Evolutionary conservation across 2,329 filamentous ascomycete species (phyloP).

Genomic region (Dactylellina drechsleri): DNA sequence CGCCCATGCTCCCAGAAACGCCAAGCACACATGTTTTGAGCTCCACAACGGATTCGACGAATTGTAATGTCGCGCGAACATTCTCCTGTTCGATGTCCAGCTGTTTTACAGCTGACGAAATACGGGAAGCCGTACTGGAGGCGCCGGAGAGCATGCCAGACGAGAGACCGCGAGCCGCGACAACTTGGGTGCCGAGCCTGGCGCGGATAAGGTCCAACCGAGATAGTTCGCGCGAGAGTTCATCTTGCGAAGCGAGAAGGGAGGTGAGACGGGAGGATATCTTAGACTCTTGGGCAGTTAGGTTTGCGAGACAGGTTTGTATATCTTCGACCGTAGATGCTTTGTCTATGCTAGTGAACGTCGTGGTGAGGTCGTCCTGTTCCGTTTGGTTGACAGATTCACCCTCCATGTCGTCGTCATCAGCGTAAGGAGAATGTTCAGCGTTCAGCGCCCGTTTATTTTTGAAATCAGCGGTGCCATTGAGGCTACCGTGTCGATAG

Average conservation of each 20-base stretch:
- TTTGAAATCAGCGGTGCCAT: conserved; percentile 37
- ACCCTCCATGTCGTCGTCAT: conserved; percentile 4
- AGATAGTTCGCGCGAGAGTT: conserved; percentile 84
- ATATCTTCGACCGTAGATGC: conserved; percentile 76
- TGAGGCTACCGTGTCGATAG: conserved; percentile 38
- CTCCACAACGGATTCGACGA: conserved; percentile 96
- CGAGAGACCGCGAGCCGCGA: conserved; percentile 82
- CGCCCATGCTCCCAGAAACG: conserved; percentile 94
- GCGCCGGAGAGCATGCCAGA: conserved; percentile 90
- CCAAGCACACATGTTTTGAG: conserved; percentile 96
- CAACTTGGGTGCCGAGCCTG: conserved; percentile 84
- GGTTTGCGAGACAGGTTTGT: conserved; percentile 76
- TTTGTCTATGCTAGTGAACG: conserved; percentile 58
- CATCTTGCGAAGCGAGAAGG: conserved; percentile 82
- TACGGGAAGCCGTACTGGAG: conserved; percentile 82
- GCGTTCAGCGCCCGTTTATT: conserved; percentile 20
- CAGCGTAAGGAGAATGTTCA: conserved; percentile 2
- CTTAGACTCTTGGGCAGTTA: conserved; percentile 78
- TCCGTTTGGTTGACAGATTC: conserved; percentile 5
- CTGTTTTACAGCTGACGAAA: conserved; percentile 85
- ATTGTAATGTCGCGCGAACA: conserved; percentile 87
- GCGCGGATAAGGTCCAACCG: conserved; percentile 90
- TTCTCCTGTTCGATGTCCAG: conserved; percentile 91
- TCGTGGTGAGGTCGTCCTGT: conserved; percentile 34
- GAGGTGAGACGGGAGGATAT: conserved; percentile 79